These are phyloP conservation scores for Gossypium anomalum DNA, from an alignment of 345 rosid genomes.

Conservation along the genomic window DNA sequence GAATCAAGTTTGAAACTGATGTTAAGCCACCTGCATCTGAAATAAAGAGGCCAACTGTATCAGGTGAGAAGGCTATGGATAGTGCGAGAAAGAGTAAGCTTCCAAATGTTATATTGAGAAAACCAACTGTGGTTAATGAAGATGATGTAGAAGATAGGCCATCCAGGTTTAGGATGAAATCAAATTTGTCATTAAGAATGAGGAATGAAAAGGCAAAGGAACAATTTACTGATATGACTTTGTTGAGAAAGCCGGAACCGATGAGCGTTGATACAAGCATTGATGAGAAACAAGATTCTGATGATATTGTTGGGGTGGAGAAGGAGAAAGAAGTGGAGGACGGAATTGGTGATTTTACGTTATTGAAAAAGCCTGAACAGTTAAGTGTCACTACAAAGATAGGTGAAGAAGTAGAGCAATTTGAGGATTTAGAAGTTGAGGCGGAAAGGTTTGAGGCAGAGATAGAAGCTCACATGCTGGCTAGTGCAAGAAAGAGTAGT, in stretches of 20 bases:
- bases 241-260: slow-evolving; percentile 62
- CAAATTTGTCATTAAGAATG: slow-evolving; percentile 68
- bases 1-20: slow-evolving; percentile 48
- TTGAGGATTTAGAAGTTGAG: slow-evolving; percentile 17
- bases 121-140: slow-evolving; percentile 52
- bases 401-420: slow-evolving; percentile 23
- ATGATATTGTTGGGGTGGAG: slow-evolving; percentile 16
- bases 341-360: slow-evolving; percentile 39
- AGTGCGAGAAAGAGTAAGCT: slow-evolving; percentile 37
- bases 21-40: slow-evolving; percentile 30
- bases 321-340: slow-evolving; percentile 26
- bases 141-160: slow-evolving; percentile 51
- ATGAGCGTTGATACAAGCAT: slow-evolving; percentile 12
- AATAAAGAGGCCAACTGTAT: slow-evolving; percentile 40
- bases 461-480: slow-evolving; percentile 12
- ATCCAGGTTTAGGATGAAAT: slow-evolving; percentile 52
- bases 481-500: slow-evolving; percentile 5
- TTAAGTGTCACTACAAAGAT: slow-evolving; percentile 10
- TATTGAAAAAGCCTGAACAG: slow-evolving; percentile 47
- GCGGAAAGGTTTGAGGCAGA: slow-evolving; percentile 21
- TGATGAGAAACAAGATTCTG: slow-evolving; percentile 16
- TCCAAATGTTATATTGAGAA: slow-evolving; percentile 85
- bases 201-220: slow-evolving; percentile 47
- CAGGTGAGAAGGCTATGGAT: slow-evolving; percentile 35
- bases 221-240: slow-evolving; percentile 71